Conservation (phyloP, 305 asterid genomes). For the Fraxinus platypoda region DNA sequence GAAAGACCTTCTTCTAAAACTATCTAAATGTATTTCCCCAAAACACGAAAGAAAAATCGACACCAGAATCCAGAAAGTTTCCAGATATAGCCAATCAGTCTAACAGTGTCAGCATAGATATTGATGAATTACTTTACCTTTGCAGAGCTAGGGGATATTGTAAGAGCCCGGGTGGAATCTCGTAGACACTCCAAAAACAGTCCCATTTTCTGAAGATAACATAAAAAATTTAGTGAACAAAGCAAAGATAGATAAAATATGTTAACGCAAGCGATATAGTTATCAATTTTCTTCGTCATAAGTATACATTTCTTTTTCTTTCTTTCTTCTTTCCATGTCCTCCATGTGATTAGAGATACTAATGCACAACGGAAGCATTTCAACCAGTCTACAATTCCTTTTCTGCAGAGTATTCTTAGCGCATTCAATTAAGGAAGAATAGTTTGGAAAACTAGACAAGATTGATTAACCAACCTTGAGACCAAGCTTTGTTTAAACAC, state of each 20-base stretch:
- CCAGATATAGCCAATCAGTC: slow-evolving; percentile 9
- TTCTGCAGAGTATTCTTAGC: not conserved
- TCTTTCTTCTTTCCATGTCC: slow-evolving; percentile 2
- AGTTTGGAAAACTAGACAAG: not conserved
- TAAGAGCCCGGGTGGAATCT: slow-evolving; percentile 72
- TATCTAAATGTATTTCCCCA: not conserved
- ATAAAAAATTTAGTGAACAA: slow-evolving; percentile 4
- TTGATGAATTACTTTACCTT: slow-evolving; percentile 51
- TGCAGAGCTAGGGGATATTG: slow-evolving; percentile 55
- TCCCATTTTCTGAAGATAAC: slow-evolving; percentile 72
- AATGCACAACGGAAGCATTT: not conserved
- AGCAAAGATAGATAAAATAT: slow-evolving; percentile 1
- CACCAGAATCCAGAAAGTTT: not conserved
- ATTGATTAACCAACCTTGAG: not conserved
- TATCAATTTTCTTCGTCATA: not conserved
- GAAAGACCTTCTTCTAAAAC: slow-evolving; percentile 12
- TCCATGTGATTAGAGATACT: not conserved
- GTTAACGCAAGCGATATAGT: not conserved
- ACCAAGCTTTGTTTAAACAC: not conserved
- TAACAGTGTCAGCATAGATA: not conserved
- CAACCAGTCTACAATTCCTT: not conserved
- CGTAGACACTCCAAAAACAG: slow-evolving; percentile 59
- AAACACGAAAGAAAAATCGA: not conserved
- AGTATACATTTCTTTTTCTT: not conserved
- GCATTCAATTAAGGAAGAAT: not conserved